phyloP scores from a whole-genome alignment of 2,329 filamentous ascomycete genomes.

The Phoma sp. region DNA sequence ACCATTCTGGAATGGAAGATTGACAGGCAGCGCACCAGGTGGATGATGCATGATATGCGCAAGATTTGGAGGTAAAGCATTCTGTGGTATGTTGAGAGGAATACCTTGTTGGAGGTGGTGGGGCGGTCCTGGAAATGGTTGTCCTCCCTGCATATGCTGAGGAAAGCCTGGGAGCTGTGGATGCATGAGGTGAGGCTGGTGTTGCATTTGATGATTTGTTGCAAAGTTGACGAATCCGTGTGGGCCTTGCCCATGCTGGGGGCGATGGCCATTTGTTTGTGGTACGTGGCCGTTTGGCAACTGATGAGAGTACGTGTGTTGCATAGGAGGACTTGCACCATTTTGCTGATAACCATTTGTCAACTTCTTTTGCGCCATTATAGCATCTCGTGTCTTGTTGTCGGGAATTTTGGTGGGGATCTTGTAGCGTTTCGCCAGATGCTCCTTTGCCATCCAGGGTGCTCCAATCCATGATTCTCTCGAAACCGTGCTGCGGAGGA shows the following conservation, averaged over 20 bases:
- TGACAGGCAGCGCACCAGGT: slow-evolving; percentile 11
- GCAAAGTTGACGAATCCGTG: slow-evolving; percentile 59
- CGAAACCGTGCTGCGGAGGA: slow-evolving; percentile 93
- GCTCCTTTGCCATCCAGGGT: slow-evolving; percentile 91
- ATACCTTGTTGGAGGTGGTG: slow-evolving; percentile 9
- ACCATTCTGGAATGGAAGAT: slow-evolving; percentile 17
- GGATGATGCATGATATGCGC: slow-evolving; percentile 26
- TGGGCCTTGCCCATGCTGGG: slow-evolving; percentile 39
- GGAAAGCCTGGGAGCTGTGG: slow-evolving; percentile 7
- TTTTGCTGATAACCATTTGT: slow-evolving; percentile 64
- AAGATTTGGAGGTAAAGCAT: slow-evolving; percentile 29
- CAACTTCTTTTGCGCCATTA: slow-evolving; percentile 66
- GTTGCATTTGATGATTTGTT: slow-evolving; percentile 59
- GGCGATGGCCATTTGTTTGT: slow-evolving; percentile 30
- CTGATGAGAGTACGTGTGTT: slow-evolving; percentile 28
- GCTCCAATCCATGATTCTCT: slow-evolving; percentile 95
- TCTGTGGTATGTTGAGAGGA: slow-evolving; percentile 10
- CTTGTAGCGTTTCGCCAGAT: slow-evolving; percentile 82
- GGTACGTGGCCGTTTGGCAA: slow-evolving; percentile 27
- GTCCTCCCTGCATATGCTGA: slow-evolving; percentile 9
- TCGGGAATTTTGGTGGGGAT: slow-evolving; percentile 85
- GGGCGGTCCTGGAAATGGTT: slow-evolving; percentile 8
- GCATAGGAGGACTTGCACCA: slow-evolving; percentile 34
- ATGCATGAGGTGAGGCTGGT: slow-evolving; percentile 20
- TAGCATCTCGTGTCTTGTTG: slow-evolving; percentile 44